Conservation (phyloP, 2,329 filamentous ascomycete species). For the Aspergillus thermomutatus region DNA sequence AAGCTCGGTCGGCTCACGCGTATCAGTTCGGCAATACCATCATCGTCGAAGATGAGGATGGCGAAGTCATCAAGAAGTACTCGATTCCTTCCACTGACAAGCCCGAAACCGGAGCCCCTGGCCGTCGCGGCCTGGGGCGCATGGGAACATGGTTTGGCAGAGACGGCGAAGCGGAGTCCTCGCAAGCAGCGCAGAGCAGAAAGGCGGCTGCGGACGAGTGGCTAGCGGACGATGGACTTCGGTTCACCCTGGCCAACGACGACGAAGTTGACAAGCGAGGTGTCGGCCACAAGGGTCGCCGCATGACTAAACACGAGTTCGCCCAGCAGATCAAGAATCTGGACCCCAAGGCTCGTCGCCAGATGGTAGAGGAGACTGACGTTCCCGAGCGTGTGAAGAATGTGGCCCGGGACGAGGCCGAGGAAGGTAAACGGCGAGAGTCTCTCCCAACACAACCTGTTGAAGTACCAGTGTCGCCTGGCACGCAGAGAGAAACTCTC, state of each 20-base stretch:
- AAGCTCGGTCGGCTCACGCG: conserved; percentile 58
- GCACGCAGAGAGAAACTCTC: conserved; percentile 1
- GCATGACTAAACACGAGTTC: conserved; percentile 64
- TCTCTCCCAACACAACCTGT: conserved; percentile 16
- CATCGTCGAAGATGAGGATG: conserved; percentile 66
- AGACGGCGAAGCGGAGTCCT: conserved; percentile 32
- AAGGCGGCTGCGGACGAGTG: conserved; percentile 30
- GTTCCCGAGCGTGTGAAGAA: conserved; percentile 39
- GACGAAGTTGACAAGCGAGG: conserved; percentile 34
- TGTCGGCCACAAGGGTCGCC: conserved; percentile 48
- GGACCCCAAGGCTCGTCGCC: conserved; percentile 56
- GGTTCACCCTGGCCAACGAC: conserved; percentile 57
- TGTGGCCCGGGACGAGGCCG: conserved; percentile 31
- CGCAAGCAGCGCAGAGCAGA: conserved; percentile 26
- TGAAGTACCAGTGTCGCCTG: conserved; percentile 2
- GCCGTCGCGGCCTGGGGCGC: conserved; percentile 52
- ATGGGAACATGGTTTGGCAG: conserved; percentile 59
- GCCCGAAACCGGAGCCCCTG: conserved; percentile 33
- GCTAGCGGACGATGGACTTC: conserved; percentile 50
- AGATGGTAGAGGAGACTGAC: conserved; percentile 41
- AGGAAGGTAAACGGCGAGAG: conserved; percentile 26
- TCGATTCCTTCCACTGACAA: conserved; percentile 51
- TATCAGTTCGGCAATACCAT: conserved; percentile 70
- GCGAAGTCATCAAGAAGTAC: conserved; percentile 67
- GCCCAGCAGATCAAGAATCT: conserved; percentile 60